Evolutionary conservation across 495 filamentous ascomycete genomes (phyloP).

Genomic region (Lasiosphaeria hispida): DNA sequence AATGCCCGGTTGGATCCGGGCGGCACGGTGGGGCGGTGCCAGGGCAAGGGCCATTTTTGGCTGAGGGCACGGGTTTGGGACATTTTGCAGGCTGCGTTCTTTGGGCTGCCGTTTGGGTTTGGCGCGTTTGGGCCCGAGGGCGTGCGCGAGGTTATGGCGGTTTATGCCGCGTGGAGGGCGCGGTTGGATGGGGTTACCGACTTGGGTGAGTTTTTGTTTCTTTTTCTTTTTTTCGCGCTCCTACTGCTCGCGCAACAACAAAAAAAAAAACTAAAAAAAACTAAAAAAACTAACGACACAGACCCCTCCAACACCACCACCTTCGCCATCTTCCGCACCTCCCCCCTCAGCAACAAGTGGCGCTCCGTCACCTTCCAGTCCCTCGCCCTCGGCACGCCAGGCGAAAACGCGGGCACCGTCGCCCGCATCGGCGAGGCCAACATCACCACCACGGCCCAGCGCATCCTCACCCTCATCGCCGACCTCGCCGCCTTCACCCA

Average conservation of each 20-base stretch:
- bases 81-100: background rate
- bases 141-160: background rate
- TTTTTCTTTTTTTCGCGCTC: background rate
- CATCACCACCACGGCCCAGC: background rate
- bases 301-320: background rate
- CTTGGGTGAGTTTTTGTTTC: background rate
- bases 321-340: background rate
- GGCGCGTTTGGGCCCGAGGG: background rate
- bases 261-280: too few species aligned
- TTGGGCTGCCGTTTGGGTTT: background rate
- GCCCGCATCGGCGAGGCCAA: background rate
- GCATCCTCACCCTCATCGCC: background rate
- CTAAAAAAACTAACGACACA: background rate
- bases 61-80: background rate
- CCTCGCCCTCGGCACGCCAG: background rate
- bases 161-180: background rate
- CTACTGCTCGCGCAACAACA: too few species aligned
- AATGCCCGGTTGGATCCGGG: background rate
- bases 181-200: background rate
- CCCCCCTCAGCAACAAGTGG: constrained; percentile 1
- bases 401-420: background rate
- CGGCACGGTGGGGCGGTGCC: background rate
- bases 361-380: constrained; percentile 1
- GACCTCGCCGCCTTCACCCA: background rate
- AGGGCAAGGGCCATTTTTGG: background rate